Base-by-base conservation (phyloP, 148 eudicot species). In the Silene latifolia region DNA sequence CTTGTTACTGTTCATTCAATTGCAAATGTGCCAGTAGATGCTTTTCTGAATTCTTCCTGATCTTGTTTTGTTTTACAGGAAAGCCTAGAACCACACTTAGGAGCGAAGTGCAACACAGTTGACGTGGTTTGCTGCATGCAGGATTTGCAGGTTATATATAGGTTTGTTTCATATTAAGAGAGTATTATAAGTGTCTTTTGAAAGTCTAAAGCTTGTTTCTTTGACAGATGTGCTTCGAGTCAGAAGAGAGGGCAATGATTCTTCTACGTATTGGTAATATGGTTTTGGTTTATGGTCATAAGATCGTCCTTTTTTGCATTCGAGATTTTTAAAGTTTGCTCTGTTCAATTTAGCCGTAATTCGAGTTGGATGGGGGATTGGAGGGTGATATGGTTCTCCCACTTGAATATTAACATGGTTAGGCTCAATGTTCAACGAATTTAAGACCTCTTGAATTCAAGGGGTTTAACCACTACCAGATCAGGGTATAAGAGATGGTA, bases 91-190 rank as follows among this genome's bases (percentile, higher is more conserved):
- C 83, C 80, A 48, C 80, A 65, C 74, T 81, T 85, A 85, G 74
- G 79, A 77, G 90, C 89, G 62, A 88, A 82, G 81, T 88, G 78
- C 72, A 77, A 88, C 75, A 76, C 83, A 80, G 91, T 89, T 35
- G 97, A 95, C 80, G 81, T 87, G 27, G 97, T 90, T 74, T 88
- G 89, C 85, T 95, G 99, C 90, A 90, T 92, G 98, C 98, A 92
- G 77, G 92, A 92, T 82, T 83, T 95, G 82, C 98, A 93, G 91
- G 99, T 76, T 18, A 39, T 10, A 39, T 7, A 19, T 42, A 27
- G 29, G 29, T 51, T 65, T 48, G 39, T 20, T 63, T 75, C 58
- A 24, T 23, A 56, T 62, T 18, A 14, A 60, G 19, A 60, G 63
- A 7, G 21, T 39, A 7, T 3, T 29, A 25, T 2, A 11, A 32